Percentiles rank a stretch among this genome's conserved stretches.
phyloP scores from a whole-genome alignment of 768 basidiomycete genomes.

The Boletus pseudo-olivaceus region DNA sequence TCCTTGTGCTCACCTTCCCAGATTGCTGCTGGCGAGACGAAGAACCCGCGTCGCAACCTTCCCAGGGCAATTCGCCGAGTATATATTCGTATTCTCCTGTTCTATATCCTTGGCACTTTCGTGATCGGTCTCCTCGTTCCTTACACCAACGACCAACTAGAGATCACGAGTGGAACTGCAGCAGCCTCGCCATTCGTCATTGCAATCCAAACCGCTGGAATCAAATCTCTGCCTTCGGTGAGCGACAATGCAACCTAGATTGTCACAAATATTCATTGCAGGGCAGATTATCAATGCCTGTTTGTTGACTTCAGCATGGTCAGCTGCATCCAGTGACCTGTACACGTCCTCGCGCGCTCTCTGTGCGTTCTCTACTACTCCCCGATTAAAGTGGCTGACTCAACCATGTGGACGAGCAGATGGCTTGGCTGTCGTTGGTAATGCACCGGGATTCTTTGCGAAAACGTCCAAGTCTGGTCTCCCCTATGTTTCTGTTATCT shows the following conservation, averaged over 20 bases:
- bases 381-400: background rate
- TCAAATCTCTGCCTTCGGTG: slow-evolving; percentile 78
- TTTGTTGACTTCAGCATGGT: slow-evolving; percentile 88
- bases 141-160: slow-evolving; percentile 55
- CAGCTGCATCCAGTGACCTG: slow-evolving; percentile 84
- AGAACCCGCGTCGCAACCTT: slow-evolving; percentile 74
- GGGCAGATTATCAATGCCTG: slow-evolving; percentile 73
- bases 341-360: slow-evolving; percentile 87
- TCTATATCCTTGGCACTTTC: slow-evolving; percentile 64
- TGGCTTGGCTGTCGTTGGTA: slow-evolving; percentile 73
- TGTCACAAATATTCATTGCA: background rate
- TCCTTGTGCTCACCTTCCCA: slow-evolving; percentile 25
- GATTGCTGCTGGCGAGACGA: slow-evolving; percentile 89
- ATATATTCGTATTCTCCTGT: slow-evolving; percentile 78
- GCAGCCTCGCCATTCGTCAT: slow-evolving; percentile 88
- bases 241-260: slow-evolving; percentile 20
- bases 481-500: slow-evolving; percentile 69
- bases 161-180: slow-evolving; percentile 51
- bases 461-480: slow-evolving; percentile 69
- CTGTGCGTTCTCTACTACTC: slow-evolving; percentile 45
- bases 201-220: slow-evolving; percentile 83
- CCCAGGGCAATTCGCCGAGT: slow-evolving; percentile 57
- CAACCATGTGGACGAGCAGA: slow-evolving; percentile 39
- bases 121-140: slow-evolving; percentile 85
- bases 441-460: slow-evolving; percentile 79